phyloP scores from a whole-genome alignment of 2,329 filamentous ascomycete species.

The Aulographum hederae region DNA sequence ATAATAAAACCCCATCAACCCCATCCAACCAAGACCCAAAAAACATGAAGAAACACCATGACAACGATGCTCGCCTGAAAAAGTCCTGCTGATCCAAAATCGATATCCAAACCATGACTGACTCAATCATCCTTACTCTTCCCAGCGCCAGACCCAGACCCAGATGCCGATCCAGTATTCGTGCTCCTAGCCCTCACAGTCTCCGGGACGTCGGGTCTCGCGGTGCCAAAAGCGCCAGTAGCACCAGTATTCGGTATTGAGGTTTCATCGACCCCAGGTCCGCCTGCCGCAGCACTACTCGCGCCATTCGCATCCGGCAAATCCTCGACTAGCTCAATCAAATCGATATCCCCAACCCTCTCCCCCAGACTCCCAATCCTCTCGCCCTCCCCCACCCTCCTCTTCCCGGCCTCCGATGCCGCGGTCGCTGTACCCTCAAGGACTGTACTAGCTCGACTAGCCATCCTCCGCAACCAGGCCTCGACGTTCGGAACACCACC shows the following conservation, averaged over 20 bases:
- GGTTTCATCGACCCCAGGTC: background rate
- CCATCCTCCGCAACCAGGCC: constrained; percentile 74
- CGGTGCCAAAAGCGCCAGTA: background rate
- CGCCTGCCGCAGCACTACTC: background rate
- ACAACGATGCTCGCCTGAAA: too few relatives aligned
- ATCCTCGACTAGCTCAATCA: background rate
- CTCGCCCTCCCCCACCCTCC: background rate
- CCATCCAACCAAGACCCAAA: too few relatives aligned
- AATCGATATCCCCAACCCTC: background rate
- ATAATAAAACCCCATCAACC: too few relatives aligned
- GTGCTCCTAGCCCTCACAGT: background rate
- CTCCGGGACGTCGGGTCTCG: background rate
- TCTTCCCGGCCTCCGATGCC: constrained; percentile 4
- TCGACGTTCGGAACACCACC: constrained; percentile 44
- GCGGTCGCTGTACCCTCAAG: constrained; percentile 12
- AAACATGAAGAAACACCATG: too few relatives aligned
- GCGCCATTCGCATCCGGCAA: background rate
- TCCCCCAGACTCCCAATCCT: background rate
- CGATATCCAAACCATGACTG: too few relatives aligned
- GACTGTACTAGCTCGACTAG: constrained; percentile 35
- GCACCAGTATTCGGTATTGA: background rate
- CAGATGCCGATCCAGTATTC: background rate
- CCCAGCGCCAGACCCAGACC: background rate
- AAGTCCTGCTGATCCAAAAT: too few relatives aligned
- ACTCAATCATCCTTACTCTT: background rate